phyloP scores from a whole-genome alignment of 179 eudicot genomes.

The Patellifolia procumbens region DNA sequence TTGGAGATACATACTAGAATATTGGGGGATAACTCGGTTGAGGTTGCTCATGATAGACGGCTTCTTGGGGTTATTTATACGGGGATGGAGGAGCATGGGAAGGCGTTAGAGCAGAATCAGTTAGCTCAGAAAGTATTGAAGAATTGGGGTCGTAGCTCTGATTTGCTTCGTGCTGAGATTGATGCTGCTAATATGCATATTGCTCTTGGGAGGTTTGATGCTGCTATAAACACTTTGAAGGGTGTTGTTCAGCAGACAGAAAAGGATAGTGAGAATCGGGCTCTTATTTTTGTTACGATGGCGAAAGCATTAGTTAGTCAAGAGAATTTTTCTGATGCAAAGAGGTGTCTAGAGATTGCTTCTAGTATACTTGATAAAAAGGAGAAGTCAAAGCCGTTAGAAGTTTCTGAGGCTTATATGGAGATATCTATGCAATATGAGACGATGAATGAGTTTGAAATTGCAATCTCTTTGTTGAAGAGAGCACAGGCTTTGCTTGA shows the following conservation, averaged over 20 bases:
- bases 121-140: slow-evolving; percentile 69
- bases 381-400: slow-evolving; percentile 51
- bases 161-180: slow-evolving; percentile 73
- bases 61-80: slow-evolving; percentile 82
- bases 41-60: slow-evolving; percentile 85
- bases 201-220: slow-evolving; percentile 74
- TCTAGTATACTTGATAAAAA: slow-evolving; percentile 62
- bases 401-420: slow-evolving; percentile 75
- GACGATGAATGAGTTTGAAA: slow-evolving; percentile 84
- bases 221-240: slow-evolving; percentile 63
- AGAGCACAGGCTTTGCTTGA: slow-evolving; percentile 64
- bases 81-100: slow-evolving; percentile 81
- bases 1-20: slow-evolving; percentile 58
- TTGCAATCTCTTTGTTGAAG: slow-evolving; percentile 69
- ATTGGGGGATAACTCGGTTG: slow-evolving; percentile 78
- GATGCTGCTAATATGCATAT: slow-evolving; percentile 93
- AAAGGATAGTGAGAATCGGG: slow-evolving; percentile 75
- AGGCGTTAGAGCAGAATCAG: slow-evolving; percentile 79
- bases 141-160: slow-evolving; percentile 72
- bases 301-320: slow-evolving; percentile 78
- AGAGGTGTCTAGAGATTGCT: slow-evolving; percentile 75
- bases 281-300: slow-evolving; percentile 74
- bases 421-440: slow-evolving; percentile 92
- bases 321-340: slow-evolving; percentile 73
- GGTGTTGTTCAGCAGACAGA: slow-evolving; percentile 65